These are phyloP conservation scores for Galerina sulciceps DNA, from an alignment of 768 basidiomycete species.

Conservation along the genomic window DNA sequence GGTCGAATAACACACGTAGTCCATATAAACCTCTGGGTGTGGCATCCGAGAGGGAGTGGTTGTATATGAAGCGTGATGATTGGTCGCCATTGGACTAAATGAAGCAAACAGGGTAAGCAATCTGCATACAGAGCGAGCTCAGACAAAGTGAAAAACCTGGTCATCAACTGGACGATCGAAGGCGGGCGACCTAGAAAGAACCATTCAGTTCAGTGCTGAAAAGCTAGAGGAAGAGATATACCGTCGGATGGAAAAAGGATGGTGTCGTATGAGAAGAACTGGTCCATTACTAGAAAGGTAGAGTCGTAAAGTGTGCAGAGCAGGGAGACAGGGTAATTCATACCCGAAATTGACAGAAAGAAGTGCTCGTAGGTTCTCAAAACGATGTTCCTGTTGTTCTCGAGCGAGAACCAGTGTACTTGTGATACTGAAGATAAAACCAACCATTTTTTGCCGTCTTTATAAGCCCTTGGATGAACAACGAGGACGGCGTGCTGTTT, in stretches of 20 bases:
- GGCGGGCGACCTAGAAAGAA: conserved; percentile 61
- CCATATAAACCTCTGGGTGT: conserved; percentile 86
- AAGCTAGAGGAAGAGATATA: conserved; percentile 14
- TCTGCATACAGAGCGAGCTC: not conserved
- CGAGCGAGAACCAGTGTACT: not conserved
- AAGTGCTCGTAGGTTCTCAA: no score
- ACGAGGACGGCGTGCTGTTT: conserved; percentile 22
- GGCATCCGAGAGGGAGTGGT: conserved; percentile 65
- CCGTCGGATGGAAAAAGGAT: conserved; percentile 81
- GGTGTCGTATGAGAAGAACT: conserved; percentile 65
- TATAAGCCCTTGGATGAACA: conserved; percentile 11
- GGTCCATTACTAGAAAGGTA: conserved; percentile 42
- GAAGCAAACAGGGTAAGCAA: not conserved
- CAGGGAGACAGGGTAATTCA: not conserved
- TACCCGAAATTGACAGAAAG: not conserved
- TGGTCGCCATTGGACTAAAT: conserved; percentile 44
- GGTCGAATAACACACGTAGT: conserved; percentile 51
- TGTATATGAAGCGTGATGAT: conserved; percentile 49
- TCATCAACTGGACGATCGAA: conserved; percentile 74
- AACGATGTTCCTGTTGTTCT: no score
- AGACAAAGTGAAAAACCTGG: conserved; percentile 50
- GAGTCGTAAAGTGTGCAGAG: no score
- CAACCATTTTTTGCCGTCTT: conserved; percentile 5
- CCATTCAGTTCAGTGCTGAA: not conserved
- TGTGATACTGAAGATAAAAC: conserved; percentile 7